Evolutionary conservation across 257 asterid genomes (phyloP).

Genomic region (Solanum sitiens): DNA sequence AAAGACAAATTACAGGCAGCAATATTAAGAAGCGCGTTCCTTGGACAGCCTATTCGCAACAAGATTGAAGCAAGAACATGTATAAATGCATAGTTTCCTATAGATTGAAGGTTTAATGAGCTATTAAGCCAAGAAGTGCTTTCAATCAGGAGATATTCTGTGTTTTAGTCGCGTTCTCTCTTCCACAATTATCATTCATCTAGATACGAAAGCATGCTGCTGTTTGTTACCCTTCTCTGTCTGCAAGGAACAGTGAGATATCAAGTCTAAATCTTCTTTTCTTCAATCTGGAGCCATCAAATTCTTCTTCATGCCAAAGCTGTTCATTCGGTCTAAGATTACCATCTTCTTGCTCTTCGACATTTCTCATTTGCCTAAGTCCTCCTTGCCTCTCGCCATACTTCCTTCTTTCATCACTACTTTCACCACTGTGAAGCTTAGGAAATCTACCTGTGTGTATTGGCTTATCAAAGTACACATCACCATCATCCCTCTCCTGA

Average conservation of each 20-base stretch:
- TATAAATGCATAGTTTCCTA: background rate
- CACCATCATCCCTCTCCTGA: conserved; percentile 41
- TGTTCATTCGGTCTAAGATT: background rate
- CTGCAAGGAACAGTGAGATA: background rate
- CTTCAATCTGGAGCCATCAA: background rate
- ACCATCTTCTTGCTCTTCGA: conserved; percentile 38
- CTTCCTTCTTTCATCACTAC: conserved; percentile 57
- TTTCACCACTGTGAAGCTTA: conserved; percentile 20
- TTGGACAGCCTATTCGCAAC: background rate
- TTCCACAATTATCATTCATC: background rate
- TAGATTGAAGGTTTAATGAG: background rate
- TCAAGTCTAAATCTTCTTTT: background rate
- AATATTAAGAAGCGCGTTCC: background rate
- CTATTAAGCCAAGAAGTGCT: background rate
- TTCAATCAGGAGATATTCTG: background rate
- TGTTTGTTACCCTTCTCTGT: background rate
- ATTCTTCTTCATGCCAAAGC: background rate
- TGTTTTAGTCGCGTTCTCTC: background rate
- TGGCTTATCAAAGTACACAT: conserved; percentile 8
- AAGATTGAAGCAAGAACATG: background rate
- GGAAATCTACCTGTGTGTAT: background rate
- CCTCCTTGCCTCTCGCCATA: conserved; percentile 39
- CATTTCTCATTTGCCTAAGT: conserved; percentile 38
- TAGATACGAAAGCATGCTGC: background rate
- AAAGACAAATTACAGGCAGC: too few relatives aligned